Evolutionary conservation across 2,329 filamentous ascomycete species (phyloP), one percentile per base, ranked within the genome.

Genomic region (Claviceps sp.): DNA sequence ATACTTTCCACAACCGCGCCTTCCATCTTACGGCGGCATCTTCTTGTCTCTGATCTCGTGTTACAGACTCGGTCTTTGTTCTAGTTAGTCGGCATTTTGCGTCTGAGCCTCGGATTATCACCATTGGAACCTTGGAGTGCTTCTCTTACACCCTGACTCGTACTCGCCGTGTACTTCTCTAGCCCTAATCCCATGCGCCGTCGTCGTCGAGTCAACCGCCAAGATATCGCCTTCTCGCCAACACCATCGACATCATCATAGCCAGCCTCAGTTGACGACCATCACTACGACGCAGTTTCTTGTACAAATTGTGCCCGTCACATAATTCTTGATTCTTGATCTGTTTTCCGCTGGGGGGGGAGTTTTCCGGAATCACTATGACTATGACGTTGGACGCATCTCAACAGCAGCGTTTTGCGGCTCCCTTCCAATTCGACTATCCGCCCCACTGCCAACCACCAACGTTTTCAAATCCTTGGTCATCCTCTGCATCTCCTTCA

Each of bases 391-490:
- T 95, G 75, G 89, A 95, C 73, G 82, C 82, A 64, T 87, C 89
- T 24, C 56, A 56, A 69, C 89, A 91, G 72, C 87, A 82, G 74
- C 81, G 81, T 68, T 87, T 85, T 72, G 87, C 79, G 64, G 79
- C 77, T 65, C 71, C 78, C 66, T 70, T 95, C 73, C 82, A 81
- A 69, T 93, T 91, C 75, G 87, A 91, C 67, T 89, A 87, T 70
- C 70, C 73, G 54, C 67, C 70, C 38, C 65, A 67, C 59, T 56
- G 55, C 66, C 75, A 62, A 66, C 77, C 73, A 65, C 76, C 71
- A 81, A 85, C 93, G 58, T 96, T 96, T 73, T 89, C 85, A 63
- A 93, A 96, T 68, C 89, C 89, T 43, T 96, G 90, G 90, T 78
- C 87, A 52, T 77, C 76, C 47, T 74, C 81, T 36, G 67, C 74